These are phyloP conservation scores for Punctularia strigosozonata DNA, from an alignment of 768 basidiomycete genomes.

Conservation along the genomic window DNA sequence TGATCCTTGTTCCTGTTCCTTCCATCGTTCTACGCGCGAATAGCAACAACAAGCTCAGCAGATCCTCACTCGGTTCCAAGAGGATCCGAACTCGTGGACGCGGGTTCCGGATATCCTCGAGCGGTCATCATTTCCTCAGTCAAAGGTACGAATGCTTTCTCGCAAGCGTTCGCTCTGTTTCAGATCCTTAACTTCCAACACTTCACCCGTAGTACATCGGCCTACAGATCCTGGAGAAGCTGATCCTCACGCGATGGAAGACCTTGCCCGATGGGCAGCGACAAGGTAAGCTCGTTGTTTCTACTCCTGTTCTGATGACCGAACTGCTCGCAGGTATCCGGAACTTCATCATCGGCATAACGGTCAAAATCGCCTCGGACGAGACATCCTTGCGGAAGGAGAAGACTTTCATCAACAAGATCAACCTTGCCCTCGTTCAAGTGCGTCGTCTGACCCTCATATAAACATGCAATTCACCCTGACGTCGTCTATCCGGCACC, in stretches of 20 bases:
- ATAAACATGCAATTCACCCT: neutral
- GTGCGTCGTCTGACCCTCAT: constrained; percentile 27
- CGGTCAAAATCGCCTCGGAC: constrained; percentile 88
- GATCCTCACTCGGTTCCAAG: constrained; percentile 91
- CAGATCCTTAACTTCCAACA: constrained; percentile 8
- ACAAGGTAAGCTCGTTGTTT: constrained; percentile 50
- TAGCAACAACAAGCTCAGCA: constrained; percentile 95
- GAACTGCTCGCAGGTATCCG: constrained; percentile 56
- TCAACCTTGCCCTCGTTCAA: constrained; percentile 93
- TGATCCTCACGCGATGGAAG: constrained; percentile 93
- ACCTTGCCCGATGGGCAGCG: constrained; percentile 89
- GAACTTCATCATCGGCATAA: constrained; percentile 91
- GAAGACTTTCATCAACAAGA: constrained; percentile 91
- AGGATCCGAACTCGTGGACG: constrained; percentile 94
- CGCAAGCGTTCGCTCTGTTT: neutral
- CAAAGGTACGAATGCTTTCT: constrained; percentile 41
- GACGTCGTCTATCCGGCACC: neutral
- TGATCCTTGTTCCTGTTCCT: neutral
- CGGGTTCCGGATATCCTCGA: constrained; percentile 92
- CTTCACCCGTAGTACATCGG: constrained; percentile 68
- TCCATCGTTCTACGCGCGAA: constrained; percentile 3
- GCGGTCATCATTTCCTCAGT: constrained; percentile 70
- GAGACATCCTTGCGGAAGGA: constrained; percentile 81
- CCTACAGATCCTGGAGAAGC: constrained; percentile 90
- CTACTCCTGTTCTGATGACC: constrained; percentile 5